Conservation (phyloP, 164 flowering plant genomes). For the Annona cherimola region DNA sequence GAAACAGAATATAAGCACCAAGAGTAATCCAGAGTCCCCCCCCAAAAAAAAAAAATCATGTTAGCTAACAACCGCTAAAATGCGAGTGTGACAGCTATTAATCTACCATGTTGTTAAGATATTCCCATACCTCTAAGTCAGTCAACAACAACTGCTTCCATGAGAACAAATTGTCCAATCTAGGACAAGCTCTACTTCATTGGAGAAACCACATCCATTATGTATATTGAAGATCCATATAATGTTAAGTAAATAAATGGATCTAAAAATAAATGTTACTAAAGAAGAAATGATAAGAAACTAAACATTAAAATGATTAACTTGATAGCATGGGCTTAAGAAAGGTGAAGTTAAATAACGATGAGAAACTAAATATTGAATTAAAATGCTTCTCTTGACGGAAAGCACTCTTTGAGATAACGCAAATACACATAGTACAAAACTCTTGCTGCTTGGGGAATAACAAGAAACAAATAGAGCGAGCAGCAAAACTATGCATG, state of each 20-base stretch:
- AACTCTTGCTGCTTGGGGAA: constrained; percentile 3
- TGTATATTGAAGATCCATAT: too few species aligned
- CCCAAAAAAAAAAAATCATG: too few species aligned
- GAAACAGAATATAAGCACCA: not conserved
- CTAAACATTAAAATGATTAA: too few species aligned
- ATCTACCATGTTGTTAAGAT: too few species aligned
- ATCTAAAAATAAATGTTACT: not conserved
- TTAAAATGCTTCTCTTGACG: not conserved
- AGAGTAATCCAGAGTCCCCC: too few species aligned
- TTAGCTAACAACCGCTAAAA: too few species aligned
- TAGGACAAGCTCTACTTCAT: not conserved
- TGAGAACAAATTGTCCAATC: not conserved
- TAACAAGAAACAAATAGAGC: constrained; percentile 1
- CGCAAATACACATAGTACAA: not conserved
- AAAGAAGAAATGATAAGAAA: not conserved
- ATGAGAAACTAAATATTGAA: not conserved
- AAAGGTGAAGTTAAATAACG: not conserved
- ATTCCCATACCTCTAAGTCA: too few species aligned
- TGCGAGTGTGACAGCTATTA: too few species aligned
- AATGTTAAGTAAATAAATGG: not conserved
- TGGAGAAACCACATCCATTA: not conserved
- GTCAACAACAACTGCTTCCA: too few species aligned
- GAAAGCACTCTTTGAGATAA: not conserved
- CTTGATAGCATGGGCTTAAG: too few species aligned
- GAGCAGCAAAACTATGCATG: constrained; percentile 11